Evolutionary conservation across 495 filamentous ascomycete species (phyloP), one percentile per base, ranked within the genome.

Genomic region (Daldinia bambusicola): DNA sequence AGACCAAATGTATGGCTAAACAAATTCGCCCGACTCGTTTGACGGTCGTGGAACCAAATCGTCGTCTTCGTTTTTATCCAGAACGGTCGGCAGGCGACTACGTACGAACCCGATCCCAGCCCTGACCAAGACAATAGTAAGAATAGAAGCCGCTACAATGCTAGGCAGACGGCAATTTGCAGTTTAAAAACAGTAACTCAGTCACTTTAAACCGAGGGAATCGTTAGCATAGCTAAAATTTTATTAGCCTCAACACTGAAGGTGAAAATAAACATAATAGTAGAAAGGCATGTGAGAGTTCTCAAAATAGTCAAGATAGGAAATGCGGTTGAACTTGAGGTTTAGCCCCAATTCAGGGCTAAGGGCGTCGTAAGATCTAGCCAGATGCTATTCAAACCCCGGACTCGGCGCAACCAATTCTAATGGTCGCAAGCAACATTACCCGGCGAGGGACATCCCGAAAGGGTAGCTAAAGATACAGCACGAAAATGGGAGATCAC

Each of bases 11-110:
- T 74, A 55, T 71, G 73, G 73, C 66, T 77, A 75, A 76, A 55
- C 67, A 64, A 64, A 41, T 67, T 67, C 48, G 53, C 30, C 67
- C 67, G 69, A 67, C 51, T 76, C 59, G 72, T 57, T 59, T 56
- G 64, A 74, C 74, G 48, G 80, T 75, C 55, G 80, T 81, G 76
- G 69, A 79, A 81, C 77, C 72, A 74, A 67, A 61, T 61, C 61
- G 55, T 55, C 60, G 53, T 63, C 66, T 74, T 72, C 67, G 71
- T 37, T 66, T 26, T 65, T 80, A 79, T 71, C 77, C 79, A 79
- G 58, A 72, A 76, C 69, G 76, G 72, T 53, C 43, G 45, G 55
- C 53, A 76, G 76, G 56, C 14, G 59, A 61, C 36, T 60, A 75
- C 75, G 63, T 63, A 70, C 63, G 70, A 56, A 75, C 75, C 70